Evolutionary conservation across 441 rosid species (phyloP), one percentile per base, ranked within the genome.

Genomic region (Erodium trifolium): DNA sequence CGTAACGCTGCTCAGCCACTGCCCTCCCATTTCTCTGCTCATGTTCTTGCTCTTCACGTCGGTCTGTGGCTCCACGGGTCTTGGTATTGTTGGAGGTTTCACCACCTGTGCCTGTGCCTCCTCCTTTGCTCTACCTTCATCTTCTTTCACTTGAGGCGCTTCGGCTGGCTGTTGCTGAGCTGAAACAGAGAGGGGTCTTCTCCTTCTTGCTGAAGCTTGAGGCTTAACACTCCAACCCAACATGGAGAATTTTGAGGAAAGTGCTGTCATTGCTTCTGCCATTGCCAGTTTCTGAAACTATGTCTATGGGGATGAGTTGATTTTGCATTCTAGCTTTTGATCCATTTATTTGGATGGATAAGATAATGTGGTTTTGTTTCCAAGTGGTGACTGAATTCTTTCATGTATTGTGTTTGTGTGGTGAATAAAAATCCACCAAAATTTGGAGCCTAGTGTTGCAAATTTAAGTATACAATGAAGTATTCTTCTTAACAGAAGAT

Each of bases 1-100:
- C 0, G 99, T 93, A 11, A 83, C 86, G 45, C 96, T 83, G 84
- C 99, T 86, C 23, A 91, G 84, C 99, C 99, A 93, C 73, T 93
- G 83, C 10, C 97, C 91, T 75, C 96, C 97, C 14, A 80, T 86
- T 41, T 93, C 90, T 73, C 76, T 80, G 73, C 80, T 39, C 88
- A 89, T 66, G 77, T 89, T 89, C 72, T 81, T 89, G 87, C 91
- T 91, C 82, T 81, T 83, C 51, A 91, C 97, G 10, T 93, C 91
- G 4, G 72, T 8, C 53, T 91, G 99, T n/a, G 76, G 79, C 69
- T 93, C 96, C 23, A 87, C 96, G 2, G 98, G 98, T 71, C 98
- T 85, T 31, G 88, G 81, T 66, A 77, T 79, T 2, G 84, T 81
- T 19, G 70, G 73, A 67, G 77, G 77, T 78, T 81, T 86, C 70